Conservation (phyloP, 257 asterid genomes). For the Linderniella brevidens region DNA sequence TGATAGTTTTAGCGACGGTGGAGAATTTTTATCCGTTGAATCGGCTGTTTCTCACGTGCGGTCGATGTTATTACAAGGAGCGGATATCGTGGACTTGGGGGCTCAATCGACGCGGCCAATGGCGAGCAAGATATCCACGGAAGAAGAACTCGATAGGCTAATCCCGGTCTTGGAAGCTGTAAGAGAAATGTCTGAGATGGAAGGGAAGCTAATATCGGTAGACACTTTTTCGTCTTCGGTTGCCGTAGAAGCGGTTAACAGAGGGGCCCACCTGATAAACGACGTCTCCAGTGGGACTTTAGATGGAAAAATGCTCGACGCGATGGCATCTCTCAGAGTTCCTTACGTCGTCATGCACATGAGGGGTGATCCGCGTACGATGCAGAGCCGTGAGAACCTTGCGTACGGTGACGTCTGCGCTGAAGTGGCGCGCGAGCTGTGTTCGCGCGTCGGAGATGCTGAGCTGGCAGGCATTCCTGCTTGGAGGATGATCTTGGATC, state of each 20-base stretch:
- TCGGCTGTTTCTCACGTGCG: slow-evolving; percentile 50
- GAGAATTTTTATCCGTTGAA: slow-evolving; percentile 40
- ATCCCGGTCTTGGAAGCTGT: slow-evolving; percentile 71
- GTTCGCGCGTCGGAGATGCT: slow-evolving; percentile 34
- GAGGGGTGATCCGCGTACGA: slow-evolving; percentile 83
- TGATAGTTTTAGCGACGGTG: slow-evolving; percentile 92
- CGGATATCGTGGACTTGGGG: slow-evolving; percentile 74
- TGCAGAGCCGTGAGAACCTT: slow-evolving; percentile 60
- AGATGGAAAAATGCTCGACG: slow-evolving; percentile 39
- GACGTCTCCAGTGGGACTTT: slow-evolving; percentile 69
- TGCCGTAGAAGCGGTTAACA: slow-evolving; percentile 57
- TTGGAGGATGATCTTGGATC: slow-evolving; percentile 84
- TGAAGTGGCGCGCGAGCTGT: slow-evolving; percentile 58
- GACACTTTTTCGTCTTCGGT: slow-evolving; percentile 73
- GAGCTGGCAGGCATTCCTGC: slow-evolving; percentile 80
- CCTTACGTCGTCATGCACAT: slow-evolving; percentile 79
- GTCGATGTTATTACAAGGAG: slow-evolving; percentile 55
- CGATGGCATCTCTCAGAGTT: slow-evolving; percentile 40
- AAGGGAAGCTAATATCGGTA: slow-evolving; percentile 65
- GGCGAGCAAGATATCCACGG: slow-evolving; percentile 54
- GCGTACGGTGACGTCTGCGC: slow-evolving; percentile 34
- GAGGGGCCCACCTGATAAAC: slow-evolving; percentile 61
- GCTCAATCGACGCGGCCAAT: slow-evolving; percentile 94
- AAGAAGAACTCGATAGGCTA: slow-evolving; percentile 63
- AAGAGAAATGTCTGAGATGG: slow-evolving; percentile 51